Base-by-base conservation (phyloP, 2,329 filamentous ascomycete species). In the Dothideomycetidae sp. region DNA sequence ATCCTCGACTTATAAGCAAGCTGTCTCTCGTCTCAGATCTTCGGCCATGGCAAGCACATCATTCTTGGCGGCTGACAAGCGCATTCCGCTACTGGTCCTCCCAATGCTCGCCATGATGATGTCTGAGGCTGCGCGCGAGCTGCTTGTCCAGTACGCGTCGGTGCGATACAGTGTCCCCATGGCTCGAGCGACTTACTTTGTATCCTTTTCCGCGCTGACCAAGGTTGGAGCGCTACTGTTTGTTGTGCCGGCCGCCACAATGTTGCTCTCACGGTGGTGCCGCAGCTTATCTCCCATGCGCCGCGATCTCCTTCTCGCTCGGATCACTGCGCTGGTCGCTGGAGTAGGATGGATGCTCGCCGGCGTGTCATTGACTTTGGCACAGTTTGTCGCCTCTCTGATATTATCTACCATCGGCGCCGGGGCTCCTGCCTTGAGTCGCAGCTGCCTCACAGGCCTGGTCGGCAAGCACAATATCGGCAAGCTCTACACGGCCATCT, bases 391-490 rank as follows among this genome's bases (percentile, higher is more conserved):
- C 2, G 19, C 51, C 12, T 62, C 63, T 2, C 58, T 73, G 18
- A 49, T 67, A 14, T 51, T 67, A 10, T 58, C 61, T 10, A 62
- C 62, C 3, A 42, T 68, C 1, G 69, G 71, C 0, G 46, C 47
- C 10, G 68, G 69, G 4, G 59, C 65, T 31, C 36, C 47, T 0
- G 46, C 63, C 0, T 48, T 71, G 1, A 49, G 66, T 12, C 60
- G 71, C 21, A 66, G 63, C 3, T 51, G 74, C 5, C 50, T 73
- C n/a, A 71, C 66, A 31, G 59, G 61, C 7, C 48, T 73, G 9
- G 66, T 75, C 10, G 67, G 70, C 44, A 59, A 63, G 14, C 62
- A 70, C 41, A 64, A 71, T 3, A 58, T 72, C 10, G 71, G 67
- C 14, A 64, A 64, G 0, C 53, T 73, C 15, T 75, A 73, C 48